phyloP scores from a whole-genome alignment of 176 grass and related monocot genomes.

The Phragmites australis region DNA sequence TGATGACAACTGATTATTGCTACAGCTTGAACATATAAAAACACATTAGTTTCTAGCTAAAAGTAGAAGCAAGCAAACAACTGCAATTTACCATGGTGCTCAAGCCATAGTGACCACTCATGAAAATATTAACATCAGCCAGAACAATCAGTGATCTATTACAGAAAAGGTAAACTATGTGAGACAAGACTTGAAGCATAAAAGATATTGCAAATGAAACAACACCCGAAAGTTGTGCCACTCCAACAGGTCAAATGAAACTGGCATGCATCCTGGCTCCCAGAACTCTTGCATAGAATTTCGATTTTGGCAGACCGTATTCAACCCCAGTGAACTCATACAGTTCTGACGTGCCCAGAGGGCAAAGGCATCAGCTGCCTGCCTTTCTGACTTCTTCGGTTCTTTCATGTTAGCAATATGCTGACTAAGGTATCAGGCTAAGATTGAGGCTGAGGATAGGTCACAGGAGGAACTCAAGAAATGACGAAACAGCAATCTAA shows the following conservation, averaged over 20 bases:
- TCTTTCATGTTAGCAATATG: background rate
- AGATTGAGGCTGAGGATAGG: background rate
- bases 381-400: background rate
- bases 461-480: background rate
- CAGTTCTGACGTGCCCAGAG: background rate
- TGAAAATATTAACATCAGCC: conserved; percentile 12
- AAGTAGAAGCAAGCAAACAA: conserved; percentile 24
- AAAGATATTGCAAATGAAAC: background rate
- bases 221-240: background rate
- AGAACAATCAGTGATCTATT: background rate
- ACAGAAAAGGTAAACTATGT: conserved; percentile 2
- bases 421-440: background rate
- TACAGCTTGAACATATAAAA: background rate
- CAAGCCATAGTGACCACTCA: background rate
- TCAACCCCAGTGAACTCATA: conserved; percentile 3
- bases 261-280: background rate
- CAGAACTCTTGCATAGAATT: background rate
- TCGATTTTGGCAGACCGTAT: background rate
- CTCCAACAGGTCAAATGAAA: background rate
- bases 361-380: background rate
- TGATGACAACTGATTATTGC: background rate
- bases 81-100: background rate
- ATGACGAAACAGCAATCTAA: background rate
- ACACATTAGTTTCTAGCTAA: conserved; percentile 25
- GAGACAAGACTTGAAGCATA: background rate